Evolutionary conservation across 1,284 basidiomycete species (phyloP).

Genomic region (Mycena citricolor): DNA sequence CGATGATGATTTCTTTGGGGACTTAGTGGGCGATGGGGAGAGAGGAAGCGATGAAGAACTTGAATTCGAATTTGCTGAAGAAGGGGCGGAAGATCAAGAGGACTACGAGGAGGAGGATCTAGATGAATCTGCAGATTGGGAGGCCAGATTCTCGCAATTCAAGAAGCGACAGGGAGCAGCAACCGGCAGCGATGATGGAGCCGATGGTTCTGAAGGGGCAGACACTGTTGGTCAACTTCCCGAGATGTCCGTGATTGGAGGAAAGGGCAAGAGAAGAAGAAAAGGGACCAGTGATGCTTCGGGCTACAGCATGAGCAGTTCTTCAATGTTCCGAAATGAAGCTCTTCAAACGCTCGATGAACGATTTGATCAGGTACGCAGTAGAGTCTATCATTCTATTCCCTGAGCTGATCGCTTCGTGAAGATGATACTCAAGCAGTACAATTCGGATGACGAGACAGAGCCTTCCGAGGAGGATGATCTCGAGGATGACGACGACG

Average conservation of each 20-base stretch:
- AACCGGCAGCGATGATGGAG: conserved; percentile 47
- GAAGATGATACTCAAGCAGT: conserved; percentile 73
- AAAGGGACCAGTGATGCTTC: conserved; percentile 82
- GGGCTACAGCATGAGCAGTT: conserved; percentile 96
- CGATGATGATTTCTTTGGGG: conserved; percentile 73
- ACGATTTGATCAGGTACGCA: conserved; percentile 84
- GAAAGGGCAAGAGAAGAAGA: conserved; percentile 67
- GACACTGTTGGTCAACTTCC: conserved; percentile 80
- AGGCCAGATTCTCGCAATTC: conserved; percentile 76
- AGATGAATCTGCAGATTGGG: conserved; percentile 52
- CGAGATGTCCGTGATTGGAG: conserved; percentile 72
- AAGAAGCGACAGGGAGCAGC: conserved; percentile 48
- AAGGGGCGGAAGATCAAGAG: conserved; percentile 38
- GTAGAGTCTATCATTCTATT: not conserved
- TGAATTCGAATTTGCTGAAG: conserved; percentile 72
- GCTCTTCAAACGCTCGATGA: conserved; percentile 89
- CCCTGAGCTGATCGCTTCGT: conserved; percentile 3
- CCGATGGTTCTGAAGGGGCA: conserved; percentile 65
- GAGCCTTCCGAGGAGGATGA: conserved; percentile 41
- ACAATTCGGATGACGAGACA: conserved; percentile 59
- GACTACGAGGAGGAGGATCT: conserved; percentile 34
- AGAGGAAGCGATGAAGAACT: conserved; percentile 51
- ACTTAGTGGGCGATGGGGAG: conserved; percentile 76
- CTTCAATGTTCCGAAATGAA: conserved; percentile 93
- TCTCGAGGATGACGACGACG: conserved; percentile 48